These are phyloP conservation scores for Solanum corneliomulleri DNA, from an alignment of 257 asterid species.

Conservation along the genomic window DNA sequence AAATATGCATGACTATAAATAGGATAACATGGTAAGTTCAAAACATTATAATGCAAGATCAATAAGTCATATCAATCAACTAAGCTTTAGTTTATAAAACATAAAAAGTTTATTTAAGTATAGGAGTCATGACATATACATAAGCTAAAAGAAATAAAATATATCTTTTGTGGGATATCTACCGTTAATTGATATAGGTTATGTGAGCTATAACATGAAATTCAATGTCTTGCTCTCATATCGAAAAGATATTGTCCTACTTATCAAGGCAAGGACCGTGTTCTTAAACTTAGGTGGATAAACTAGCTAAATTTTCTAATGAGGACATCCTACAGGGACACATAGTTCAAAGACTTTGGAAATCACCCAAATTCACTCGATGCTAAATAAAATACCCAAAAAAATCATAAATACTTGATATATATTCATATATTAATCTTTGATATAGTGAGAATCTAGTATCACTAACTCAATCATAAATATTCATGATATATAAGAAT, in stretches of 20 bases:
- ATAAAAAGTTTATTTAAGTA: neutral
- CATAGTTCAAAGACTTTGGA: neutral
- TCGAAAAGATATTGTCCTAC: too few relatives aligned
- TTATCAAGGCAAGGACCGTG: neutral
- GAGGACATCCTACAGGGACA: neutral
- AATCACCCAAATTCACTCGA: neutral
- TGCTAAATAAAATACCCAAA: neutral
- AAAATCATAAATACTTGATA: too few relatives aligned
- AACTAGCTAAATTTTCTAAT: neutral
- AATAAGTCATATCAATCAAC: neutral
- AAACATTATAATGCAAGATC: neutral
- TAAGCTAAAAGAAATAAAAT: neutral
- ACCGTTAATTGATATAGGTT: too few relatives aligned
- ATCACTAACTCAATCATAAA: neutral
- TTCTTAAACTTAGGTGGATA: neutral
- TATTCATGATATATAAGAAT: too few relatives aligned
- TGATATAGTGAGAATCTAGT: neutral
- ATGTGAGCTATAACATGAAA: neutral
- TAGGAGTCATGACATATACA: neutral
- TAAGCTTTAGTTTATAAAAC: neutral
- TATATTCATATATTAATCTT: too few relatives aligned
- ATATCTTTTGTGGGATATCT: neutral
- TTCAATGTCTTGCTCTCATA: neutral
- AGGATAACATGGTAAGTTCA: neutral
- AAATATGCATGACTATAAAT: neutral